Evolutionary conservation across 352 stramenopile genomes (phyloP).

Genomic region (Phytophthora sansomeana): DNA sequence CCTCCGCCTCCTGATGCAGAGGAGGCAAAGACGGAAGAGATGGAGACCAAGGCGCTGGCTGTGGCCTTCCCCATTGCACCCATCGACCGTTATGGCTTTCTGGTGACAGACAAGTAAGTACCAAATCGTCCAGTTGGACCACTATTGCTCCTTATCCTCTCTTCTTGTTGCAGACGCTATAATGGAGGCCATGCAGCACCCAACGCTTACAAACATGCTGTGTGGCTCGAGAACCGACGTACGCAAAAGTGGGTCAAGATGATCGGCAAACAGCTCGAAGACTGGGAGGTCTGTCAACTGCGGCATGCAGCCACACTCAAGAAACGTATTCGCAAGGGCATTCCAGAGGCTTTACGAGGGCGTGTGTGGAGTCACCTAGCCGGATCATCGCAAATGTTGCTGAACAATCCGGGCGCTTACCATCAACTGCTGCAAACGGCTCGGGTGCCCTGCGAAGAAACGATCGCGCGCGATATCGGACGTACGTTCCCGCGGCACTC

Average conservation of each 20-base stretch:
- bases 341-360: conserved; percentile 74
- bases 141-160: background rate
- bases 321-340: conserved; percentile 78
- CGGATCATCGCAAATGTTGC: conserved; percentile 69
- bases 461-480: conserved; percentile 78
- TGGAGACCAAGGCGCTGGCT: conserved; percentile 14
- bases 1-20: conserved; percentile 12
- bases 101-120: conserved; percentile 75
- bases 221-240: conserved; percentile 82
- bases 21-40: conserved; percentile 30
- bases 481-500: conserved; percentile 84
- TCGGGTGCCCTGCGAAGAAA: conserved; percentile 67
- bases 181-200: conserved; percentile 36
- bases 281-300: conserved; percentile 78
- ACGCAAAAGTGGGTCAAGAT: conserved; percentile 86
- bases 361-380: conserved; percentile 80
- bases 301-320: conserved; percentile 70
- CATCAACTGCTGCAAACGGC: conserved; percentile 54
- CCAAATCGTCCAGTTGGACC: background rate
- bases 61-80: conserved; percentile 56
- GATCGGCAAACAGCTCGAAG: conserved; percentile 80
- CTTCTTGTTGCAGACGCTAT: conserved; percentile 47
- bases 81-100: conserved; percentile 80
- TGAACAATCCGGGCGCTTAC: conserved; percentile 76
- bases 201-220: conserved; percentile 39